phyloP scores from a whole-genome alignment of 2,329 filamentous ascomycete species.

The Aspergillus pseudotamarii region DNA sequence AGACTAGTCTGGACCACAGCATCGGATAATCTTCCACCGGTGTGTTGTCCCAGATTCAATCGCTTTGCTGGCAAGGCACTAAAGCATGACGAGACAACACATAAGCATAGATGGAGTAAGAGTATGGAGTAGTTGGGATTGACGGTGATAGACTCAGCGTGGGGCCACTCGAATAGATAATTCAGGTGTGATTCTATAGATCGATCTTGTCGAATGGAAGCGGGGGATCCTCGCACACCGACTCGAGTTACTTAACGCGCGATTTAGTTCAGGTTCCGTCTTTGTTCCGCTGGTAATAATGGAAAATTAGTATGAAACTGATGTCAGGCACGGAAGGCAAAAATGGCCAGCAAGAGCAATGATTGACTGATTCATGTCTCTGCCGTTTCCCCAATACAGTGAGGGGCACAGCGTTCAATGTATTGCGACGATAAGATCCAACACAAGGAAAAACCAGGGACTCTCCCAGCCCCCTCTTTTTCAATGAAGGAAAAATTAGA shows the following conservation, averaged over 20 bases:
- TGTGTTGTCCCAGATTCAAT: conserved; percentile 1
- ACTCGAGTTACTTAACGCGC: not conserved
- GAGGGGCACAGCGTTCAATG: conserved; percentile 8
- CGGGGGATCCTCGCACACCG: not conserved
- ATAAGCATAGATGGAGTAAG: not conserved
- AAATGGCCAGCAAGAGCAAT: not conserved
- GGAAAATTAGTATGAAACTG: conserved; percentile 1
- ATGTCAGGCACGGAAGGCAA: conserved; percentile 8
- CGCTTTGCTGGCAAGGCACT: conserved; percentile 1
- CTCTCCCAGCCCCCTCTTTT: conserved; percentile 1
- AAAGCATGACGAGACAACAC: conserved; percentile 1
- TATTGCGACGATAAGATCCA: not conserved
- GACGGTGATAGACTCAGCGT: not conserved
- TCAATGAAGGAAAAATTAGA: not conserved
- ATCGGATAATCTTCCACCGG: not conserved
- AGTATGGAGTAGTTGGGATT: not conserved
- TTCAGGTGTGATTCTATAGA: not conserved
- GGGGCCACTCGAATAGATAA: not conserved
- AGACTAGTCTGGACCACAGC: not conserved
- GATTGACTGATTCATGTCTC: not conserved
- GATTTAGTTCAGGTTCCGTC: not conserved
- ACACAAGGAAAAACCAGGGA: not conserved
- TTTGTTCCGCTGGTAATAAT: not conserved
- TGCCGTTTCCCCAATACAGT: not conserved
- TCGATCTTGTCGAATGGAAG: not conserved